phyloP scores from a whole-genome alignment of 495 filamentous ascomycete genomes.

The Aspergillus sclerotioniger region DNA sequence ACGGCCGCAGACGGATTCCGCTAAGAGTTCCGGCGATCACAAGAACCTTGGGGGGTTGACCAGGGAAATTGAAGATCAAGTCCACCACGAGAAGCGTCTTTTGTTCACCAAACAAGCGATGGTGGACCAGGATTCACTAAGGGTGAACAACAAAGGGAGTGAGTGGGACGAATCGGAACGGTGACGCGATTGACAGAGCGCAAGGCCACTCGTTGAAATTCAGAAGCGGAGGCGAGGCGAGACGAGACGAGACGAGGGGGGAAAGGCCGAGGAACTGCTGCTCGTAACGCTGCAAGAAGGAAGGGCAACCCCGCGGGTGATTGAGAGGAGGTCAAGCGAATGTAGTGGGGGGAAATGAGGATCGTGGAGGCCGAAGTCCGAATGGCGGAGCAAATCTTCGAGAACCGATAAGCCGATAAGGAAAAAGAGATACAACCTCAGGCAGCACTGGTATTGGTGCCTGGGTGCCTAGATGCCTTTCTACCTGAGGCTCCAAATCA shows the following conservation, averaged over 20 bases:
- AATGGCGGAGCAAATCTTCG: neutral
- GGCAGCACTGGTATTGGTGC: neutral
- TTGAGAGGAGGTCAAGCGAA: neutral
- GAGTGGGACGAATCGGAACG: no score
- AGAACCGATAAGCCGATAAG: slow-evolving; percentile 1
- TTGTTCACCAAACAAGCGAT: neutral
- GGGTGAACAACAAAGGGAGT: no score
- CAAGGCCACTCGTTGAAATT: no score
- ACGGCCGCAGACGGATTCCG: neutral
- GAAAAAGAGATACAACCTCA: neutral
- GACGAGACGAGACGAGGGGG: no score
- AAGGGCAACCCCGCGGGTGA: neutral
- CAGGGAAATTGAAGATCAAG: neutral
- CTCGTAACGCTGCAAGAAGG: no score
- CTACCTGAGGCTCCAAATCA: neutral
- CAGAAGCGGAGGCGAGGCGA: no score
- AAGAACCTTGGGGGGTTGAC: neutral
- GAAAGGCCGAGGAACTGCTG: no score
- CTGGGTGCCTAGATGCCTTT: neutral
- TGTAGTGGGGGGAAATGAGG: neutral
- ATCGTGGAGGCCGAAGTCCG: neutral
- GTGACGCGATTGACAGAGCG: no score
- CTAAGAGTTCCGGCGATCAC: neutral
- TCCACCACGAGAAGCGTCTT: neutral
- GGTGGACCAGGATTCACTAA: neutral